Evolutionary conservation across 108 stramenopile genomes (phyloP).

Genomic region (Bacterosira constricta): DNA sequence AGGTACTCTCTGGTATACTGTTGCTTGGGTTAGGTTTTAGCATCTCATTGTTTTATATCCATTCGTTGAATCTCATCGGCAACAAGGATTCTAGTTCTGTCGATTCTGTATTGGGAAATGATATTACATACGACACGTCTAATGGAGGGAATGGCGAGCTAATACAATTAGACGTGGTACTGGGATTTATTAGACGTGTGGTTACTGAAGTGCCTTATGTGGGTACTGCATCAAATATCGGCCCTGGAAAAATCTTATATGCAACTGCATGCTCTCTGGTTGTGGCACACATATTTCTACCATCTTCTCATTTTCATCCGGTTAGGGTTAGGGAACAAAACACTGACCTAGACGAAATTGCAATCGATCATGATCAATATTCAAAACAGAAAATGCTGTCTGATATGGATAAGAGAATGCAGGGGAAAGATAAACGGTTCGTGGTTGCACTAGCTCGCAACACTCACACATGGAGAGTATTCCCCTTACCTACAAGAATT

Average conservation of each 20-base stretch:
- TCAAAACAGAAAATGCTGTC: constrained; percentile 34
- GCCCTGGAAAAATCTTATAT: constrained; percentile 74
- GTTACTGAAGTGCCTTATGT: constrained; percentile 57
- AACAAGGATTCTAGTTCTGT: constrained; percentile 3
- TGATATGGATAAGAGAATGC: constrained; percentile 46
- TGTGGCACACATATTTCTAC: constrained; percentile 78
- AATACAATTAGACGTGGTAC: constrained; percentile 41
- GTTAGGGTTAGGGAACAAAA: constrained; percentile 27
- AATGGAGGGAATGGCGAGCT: constrained; percentile 23
- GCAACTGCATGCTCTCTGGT: constrained; percentile 68
- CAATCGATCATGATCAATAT: not conserved
- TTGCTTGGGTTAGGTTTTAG: constrained; percentile 43
- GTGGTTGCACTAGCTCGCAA: constrained; percentile 59
- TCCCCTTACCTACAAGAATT: constrained; percentile 69
- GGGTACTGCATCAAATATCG: constrained; percentile 66
- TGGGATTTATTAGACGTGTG: constrained; percentile 34
- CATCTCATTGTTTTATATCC: constrained; percentile 22
- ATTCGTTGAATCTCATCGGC: constrained; percentile 20
- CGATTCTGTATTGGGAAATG: constrained; percentile 8
- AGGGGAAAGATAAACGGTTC: constrained; percentile 70
- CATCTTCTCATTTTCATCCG: constrained; percentile 57
- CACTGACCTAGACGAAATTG: constrained; percentile 4
- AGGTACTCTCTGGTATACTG: constrained; percentile 39
- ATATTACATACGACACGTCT: constrained; percentile 38
- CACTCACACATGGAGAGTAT: constrained; percentile 73